These are phyloP conservation scores for Sporothrix pseudoabietina DNA, from an alignment of 2,329 filamentous ascomycete genomes.

Conservation along the genomic window DNA sequence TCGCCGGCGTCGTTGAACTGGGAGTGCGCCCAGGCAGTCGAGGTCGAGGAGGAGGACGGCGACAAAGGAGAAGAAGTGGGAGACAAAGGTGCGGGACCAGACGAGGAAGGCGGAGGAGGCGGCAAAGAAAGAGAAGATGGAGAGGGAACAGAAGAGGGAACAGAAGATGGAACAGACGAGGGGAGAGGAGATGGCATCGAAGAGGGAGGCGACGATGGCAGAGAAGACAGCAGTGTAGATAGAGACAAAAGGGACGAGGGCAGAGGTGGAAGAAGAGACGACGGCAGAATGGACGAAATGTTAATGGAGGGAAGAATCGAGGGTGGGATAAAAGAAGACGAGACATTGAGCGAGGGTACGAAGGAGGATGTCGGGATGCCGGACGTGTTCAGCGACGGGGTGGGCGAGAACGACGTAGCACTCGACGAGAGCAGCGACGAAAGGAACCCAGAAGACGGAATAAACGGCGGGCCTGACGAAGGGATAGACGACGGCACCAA, in stretches of 20 bases:
- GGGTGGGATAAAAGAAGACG: neutral
- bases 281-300: neutral
- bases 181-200: neutral
- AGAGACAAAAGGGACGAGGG: neutral
- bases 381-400: neutral
- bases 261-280: neutral
- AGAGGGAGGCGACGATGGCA: neutral
- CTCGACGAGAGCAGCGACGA: constrained; percentile 8
- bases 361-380: neutral
- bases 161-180: neutral
- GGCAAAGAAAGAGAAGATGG: neutral
- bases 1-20: neutral
- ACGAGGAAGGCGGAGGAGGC: neutral
- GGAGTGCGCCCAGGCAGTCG: neutral
- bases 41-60: neutral
- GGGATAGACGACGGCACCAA: constrained; percentile 4
- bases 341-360: neutral
- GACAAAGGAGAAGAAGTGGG: neutral
- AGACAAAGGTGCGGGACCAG: neutral
- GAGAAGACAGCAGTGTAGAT: neutral
- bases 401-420: neutral
- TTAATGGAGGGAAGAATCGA: neutral
- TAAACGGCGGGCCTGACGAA: neutral
- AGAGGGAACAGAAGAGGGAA: neutral
- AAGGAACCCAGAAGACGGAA: neutral